Base-by-base conservation (phyloP, 1,139 yeast genomes). In the Yamadazyma oceani region DNA sequence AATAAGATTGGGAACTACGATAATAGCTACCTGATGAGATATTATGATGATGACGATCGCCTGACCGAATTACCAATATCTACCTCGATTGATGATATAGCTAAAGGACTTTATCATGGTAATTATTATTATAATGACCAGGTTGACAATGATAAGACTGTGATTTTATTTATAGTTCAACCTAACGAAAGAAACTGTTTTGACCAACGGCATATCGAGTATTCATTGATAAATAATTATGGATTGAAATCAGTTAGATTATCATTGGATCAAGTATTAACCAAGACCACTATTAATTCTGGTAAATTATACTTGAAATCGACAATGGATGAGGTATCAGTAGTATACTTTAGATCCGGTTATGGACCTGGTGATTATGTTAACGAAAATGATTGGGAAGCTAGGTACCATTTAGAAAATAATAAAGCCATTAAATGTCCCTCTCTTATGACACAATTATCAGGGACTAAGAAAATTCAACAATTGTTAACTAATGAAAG, bases 391-490 rank as follows among this genome's bases (percentile, higher is more conserved):
- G 80, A 86, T 30, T 94, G 98, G 98, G 74, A 74, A 12, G 82
- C 87, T 8, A 75, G 98, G 53, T 68, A 78, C 16, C 58, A 66
- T 30, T 69, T 92, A 41, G 98, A 92, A 57, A 72, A 78, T 17
- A 75, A 92, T 6, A 63, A 68, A 37, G 96, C 97, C 1, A 83
- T 92, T 45, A 90, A 92, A 58, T 90, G 96, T 45, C 98, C 98
- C 3, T 82, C 95, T 3, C 65, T 92, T 24, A 66, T 87, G 44
- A 88, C 95, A 2, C 98, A 94, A 61, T 69, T 92, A 41, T 80
- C 96, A 22, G 98, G 98, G 0, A 80, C 96, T 10, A 94, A 92
- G 55, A 92, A 92, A 58, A 74, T 92, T 33, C 98, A 92, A 64
- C 98, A 94, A 58, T 66, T 89, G 23, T 72, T 92, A 40, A 85